These are phyloP conservation scores for Polygonum maritimum DNA, from an alignment of 148 eudicot species.

Conservation along the genomic window DNA sequence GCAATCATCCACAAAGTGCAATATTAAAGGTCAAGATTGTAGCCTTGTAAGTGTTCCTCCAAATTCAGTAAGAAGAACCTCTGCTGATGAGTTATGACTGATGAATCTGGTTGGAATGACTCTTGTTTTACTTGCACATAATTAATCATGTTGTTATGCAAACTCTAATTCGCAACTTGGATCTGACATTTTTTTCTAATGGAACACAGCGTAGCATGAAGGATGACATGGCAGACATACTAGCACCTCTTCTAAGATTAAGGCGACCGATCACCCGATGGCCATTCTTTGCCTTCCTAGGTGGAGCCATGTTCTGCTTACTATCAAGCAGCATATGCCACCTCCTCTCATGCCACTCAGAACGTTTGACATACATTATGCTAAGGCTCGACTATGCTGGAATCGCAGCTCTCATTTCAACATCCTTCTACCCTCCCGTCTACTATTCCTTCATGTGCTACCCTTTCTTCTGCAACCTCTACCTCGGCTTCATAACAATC, in stretches of 20 bases:
- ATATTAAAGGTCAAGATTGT: too few species aligned
- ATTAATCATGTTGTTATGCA: background rate
- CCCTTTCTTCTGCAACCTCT: conserved; percentile 78
- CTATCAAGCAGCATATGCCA: conserved; percentile 90
- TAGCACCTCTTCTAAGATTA: conserved; percentile 61
- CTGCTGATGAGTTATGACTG: background rate
- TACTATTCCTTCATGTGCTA: conserved; percentile 98
- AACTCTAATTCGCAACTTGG: background rate
- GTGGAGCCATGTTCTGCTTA: conserved; percentile 98
- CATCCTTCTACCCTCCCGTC: conserved; percentile 89
- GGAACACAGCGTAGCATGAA: conserved; percentile 49
- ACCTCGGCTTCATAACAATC: conserved; percentile 74
- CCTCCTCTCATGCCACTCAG: conserved; percentile 79
- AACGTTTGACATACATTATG: conserved; percentile 67
- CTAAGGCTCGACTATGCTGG: conserved; percentile 90
- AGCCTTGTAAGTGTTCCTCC: too few species aligned
- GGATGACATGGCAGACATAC: conserved; percentile 56
- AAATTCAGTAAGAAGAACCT: background rate
- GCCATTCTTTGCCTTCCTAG: conserved; percentile 86
- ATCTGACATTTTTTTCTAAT: background rate
- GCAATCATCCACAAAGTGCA: background rate
- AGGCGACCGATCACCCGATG: conserved; percentile 78
- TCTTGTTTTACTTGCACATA: background rate
- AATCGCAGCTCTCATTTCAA: conserved; percentile 82
- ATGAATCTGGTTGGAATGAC: background rate